Evolutionary conservation across 352 stramenopile genomes (phyloP).

Genomic region (Phytophthora crassamura): DNA sequence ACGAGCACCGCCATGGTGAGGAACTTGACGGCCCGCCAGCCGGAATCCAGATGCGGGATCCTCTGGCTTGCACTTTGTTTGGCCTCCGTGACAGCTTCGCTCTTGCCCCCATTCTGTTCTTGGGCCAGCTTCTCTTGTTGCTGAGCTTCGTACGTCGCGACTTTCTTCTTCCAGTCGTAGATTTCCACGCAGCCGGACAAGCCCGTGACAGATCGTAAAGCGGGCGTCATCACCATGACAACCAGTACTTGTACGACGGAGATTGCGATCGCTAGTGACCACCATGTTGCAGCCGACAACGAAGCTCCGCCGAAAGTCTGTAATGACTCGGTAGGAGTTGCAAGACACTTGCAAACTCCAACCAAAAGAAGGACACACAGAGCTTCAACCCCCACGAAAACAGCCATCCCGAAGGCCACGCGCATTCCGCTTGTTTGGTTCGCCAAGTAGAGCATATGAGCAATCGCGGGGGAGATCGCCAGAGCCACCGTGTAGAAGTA

Average conservation of each 20-base stretch:
- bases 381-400: slow-evolving; percentile 48
- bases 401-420: slow-evolving; percentile 55
- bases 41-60: slow-evolving; percentile 39
- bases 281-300: slow-evolving; percentile 27
- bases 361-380: slow-evolving; percentile 33
- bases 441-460: slow-evolving; percentile 57
- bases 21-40: slow-evolving; percentile 69
- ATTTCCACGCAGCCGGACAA: slow-evolving; percentile 55
- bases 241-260: slow-evolving; percentile 36
- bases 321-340: slow-evolving; percentile 13
- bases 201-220: slow-evolving; percentile 33
- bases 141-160: slow-evolving; percentile 45
- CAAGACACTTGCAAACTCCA: slow-evolving; percentile 13
- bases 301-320: slow-evolving; percentile 14
- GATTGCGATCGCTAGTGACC: slow-evolving; percentile 28
- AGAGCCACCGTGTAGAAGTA: slow-evolving; percentile 88
- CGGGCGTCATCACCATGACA: slow-evolving; percentile 31
- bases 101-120: not conserved
- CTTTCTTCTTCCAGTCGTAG: slow-evolving; percentile 45
- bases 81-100: not conserved
- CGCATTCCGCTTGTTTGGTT: slow-evolving; percentile 67
- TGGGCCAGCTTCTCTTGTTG: slow-evolving; percentile 27
- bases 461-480: slow-evolving; percentile 69
- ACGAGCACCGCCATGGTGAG: slow-evolving; percentile 61
- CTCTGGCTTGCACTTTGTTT: slow-evolving; percentile 3